Conservation (phyloP, 1,284 basidiomycete species). For the Sphagnurus paluster region DNA sequence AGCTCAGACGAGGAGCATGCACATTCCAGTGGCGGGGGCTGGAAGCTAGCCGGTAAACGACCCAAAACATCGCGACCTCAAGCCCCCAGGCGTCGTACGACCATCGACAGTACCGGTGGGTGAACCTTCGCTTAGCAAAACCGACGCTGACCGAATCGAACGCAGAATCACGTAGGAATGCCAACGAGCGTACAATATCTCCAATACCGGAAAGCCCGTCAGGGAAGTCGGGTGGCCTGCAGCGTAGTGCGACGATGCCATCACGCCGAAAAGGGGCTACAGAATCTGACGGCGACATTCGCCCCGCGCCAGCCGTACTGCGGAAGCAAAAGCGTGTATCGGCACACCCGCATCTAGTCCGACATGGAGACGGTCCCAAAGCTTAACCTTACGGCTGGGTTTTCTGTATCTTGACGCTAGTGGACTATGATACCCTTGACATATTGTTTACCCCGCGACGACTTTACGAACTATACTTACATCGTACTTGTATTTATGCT, state of each 20-base stretch:
- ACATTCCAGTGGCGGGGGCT: constrained; percentile 34
- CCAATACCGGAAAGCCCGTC: constrained; percentile 43
- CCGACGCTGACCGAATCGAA: constrained; percentile 1
- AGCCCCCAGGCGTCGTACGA: constrained; percentile 54
- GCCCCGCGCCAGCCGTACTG: constrained; percentile 41
- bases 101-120: constrained; percentile 54
- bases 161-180: constrained; percentile 16
- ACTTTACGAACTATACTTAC: neutral
- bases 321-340: constrained; percentile 51
- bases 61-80: constrained; percentile 37
- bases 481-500: constrained; percentile 1
- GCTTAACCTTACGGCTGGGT: constrained; percentile 4
- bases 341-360: constrained; percentile 29
- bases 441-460: constrained; percentile 11
- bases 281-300: constrained; percentile 17
- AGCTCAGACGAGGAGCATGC: constrained; percentile 48
- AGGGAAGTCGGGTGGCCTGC: constrained; percentile 36
- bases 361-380: constrained; percentile 12
- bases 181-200: constrained; percentile 34
- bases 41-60: constrained; percentile 52
- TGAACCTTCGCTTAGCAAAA: constrained; percentile 12
- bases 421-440: constrained; percentile 16
- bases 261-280: constrained; percentile 28
- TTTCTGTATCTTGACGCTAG: too few relatives aligned
- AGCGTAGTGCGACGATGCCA: constrained; percentile 63